Conservation (phyloP, 2,329 filamentous ascomycete species). For the Leptographium lundbergii region DNA sequence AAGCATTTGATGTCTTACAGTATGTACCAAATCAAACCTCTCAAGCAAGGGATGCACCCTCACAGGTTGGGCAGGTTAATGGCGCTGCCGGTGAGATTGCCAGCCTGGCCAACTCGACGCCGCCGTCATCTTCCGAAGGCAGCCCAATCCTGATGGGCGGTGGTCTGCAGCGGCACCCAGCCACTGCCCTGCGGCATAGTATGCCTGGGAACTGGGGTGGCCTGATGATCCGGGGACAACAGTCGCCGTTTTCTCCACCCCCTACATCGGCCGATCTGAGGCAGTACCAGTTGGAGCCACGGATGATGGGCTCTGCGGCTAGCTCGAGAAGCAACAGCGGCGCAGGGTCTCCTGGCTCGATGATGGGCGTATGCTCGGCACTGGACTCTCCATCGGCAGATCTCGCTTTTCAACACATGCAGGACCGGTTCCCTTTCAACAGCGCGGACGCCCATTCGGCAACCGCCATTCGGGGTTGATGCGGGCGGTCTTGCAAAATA, state of each 20-base stretch:
- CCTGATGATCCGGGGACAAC: neutral
- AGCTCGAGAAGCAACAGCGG: constrained; percentile 3
- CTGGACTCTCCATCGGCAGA: constrained; percentile 34
- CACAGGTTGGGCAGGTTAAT: constrained; percentile 30
- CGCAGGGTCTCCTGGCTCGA: constrained; percentile 28
- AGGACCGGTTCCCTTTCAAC: constrained; percentile 36
- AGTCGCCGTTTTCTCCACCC: neutral
- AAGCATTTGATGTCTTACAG: constrained; percentile 23
- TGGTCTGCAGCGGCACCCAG: constrained; percentile 18
- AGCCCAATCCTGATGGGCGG: constrained; percentile 22
- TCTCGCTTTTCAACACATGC: constrained; percentile 27
- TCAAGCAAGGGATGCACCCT: constrained; percentile 34
- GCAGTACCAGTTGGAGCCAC: constrained; percentile 4
- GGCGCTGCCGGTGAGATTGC: constrained; percentile 24
- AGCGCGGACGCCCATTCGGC: constrained; percentile 33
- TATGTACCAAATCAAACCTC: constrained; percentile 49
- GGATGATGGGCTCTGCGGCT: constrained; percentile 17
- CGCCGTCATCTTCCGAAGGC: constrained; percentile 21
- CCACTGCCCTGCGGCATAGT: constrained; percentile 30
- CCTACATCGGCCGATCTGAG: neutral
- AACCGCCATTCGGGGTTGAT: constrained; percentile 31
- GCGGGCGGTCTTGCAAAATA: neutral
- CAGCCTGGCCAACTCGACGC: constrained; percentile 21
- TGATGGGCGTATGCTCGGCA: constrained; percentile 29
- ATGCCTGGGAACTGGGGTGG: constrained; percentile 18